Percentiles rank a stretch among this genome's conserved stretches.
These are phyloP conservation scores for Calocybe gangraenosa DNA, from an alignment of 768 basidiomycete species.

Conservation along the genomic window DNA sequence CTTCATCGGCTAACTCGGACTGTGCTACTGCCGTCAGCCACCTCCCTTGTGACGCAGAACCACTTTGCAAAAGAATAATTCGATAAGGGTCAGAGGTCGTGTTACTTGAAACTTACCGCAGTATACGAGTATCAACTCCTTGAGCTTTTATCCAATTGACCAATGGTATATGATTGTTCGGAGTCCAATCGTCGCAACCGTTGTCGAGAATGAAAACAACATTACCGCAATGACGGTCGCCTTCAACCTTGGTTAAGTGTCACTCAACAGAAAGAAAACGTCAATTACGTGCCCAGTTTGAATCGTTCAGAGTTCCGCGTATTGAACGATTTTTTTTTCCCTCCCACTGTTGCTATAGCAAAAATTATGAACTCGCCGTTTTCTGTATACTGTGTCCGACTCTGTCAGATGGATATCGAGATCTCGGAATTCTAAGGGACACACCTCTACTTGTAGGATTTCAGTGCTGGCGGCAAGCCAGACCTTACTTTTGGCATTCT, in stretches of 20 bases:
- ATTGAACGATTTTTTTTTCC: not conserved
- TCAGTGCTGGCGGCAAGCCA: not conserved
- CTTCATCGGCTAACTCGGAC: not conserved
- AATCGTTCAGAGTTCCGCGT: constrained; percentile 3
- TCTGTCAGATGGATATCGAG: not conserved
- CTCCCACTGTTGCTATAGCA: not conserved
- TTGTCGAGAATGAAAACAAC: constrained; percentile 18
- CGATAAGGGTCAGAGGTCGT: not conserved
- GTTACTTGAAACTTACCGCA: constrained; percentile 4
- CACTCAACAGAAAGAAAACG: not conserved
- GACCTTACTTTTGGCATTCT: not conserved
- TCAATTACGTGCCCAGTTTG: constrained; percentile 5
- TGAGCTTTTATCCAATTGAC: constrained; percentile 9
- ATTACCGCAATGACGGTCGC: constrained; percentile 12
- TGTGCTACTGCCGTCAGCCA: constrained; percentile 5
- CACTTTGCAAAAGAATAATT: constrained; percentile 5
- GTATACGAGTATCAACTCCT: not conserved
- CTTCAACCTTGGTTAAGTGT: constrained; percentile 1
- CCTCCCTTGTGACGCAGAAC: not conserved
- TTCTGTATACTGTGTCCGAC: not conserved
- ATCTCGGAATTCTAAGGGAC: not conserved
- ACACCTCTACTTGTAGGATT: constrained; percentile 1
- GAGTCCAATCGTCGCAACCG: no score
- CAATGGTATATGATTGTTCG: not conserved
- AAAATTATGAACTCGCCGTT: not conserved